Base-by-base conservation (phyloP, 2,329 filamentous ascomycete genomes). In the Ceratocystis papillata region DNA sequence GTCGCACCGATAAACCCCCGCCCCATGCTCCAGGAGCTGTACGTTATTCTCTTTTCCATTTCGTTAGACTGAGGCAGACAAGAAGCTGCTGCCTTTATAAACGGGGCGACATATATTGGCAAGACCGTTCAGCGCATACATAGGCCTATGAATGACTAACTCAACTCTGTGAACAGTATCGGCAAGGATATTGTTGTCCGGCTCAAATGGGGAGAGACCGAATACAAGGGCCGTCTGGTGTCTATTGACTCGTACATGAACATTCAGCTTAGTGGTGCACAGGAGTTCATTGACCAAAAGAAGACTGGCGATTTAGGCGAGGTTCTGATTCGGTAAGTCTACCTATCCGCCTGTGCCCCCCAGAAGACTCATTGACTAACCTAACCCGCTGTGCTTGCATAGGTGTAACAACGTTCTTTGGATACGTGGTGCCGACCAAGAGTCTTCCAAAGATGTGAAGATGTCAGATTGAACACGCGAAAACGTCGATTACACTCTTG, bases 181-280 rank as follows among this genome's bases (percentile, higher is more conserved):
- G 89, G 95, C 80, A 89, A 95, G 76, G 85, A 93, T 73, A 87
- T 99, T 73, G 81, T 92, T 69, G 88, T 99, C 70, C 90, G 92
- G 72, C 83, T 99, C 70, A 99, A 99, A 83, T 99, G 94, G 94
- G 91, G 90, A 72, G 87, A 96, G 77, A 94, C 90, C 68, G 94
- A 99, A 77, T 99, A 99, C 83, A 95, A 93, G 76, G 94, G 94
- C 75, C 84, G 85, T 70, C 84, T 99, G 69, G 89, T 96, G 74
- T 93, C 88, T 72, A 89, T 96, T 74, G 94, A 99, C 79, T 91
- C 89, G 74, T 99, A 99, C 81, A 97, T 99, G 93, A 99, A 99
- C 80, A 86, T 99, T 70, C 91, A 97, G 79, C 83, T 99, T 69
- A 86, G 87, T 70, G 87, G 88, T 72, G 92, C 93, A 63, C 89